These are phyloP conservation scores for Dothideomycetes sp. DNA, from an alignment of 2,329 filamentous ascomycete genomes.

Conservation along the genomic window DNA sequence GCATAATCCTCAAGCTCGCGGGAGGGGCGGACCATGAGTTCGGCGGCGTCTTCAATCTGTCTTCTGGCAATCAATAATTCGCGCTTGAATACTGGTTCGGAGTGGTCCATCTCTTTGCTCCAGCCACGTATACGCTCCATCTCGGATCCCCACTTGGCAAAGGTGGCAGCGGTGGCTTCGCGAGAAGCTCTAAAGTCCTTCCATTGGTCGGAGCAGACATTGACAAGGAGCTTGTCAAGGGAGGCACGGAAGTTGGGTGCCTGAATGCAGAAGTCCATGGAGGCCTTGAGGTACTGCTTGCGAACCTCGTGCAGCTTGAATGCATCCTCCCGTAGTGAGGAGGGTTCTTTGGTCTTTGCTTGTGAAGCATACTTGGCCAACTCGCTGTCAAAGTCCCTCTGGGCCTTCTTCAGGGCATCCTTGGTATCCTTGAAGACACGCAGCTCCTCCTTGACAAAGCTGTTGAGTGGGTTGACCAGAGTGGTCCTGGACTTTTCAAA, in stretches of 20 bases:
- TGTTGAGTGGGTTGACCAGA: conserved; percentile 70
- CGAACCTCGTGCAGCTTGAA: conserved; percentile 90
- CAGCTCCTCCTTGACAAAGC: conserved; percentile 69
- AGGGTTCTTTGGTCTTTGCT: conserved; percentile 88
- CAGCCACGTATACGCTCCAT: conserved; percentile 89
- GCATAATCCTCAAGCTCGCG: conserved; percentile 90
- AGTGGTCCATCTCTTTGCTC: conserved; percentile 86
- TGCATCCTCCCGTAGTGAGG: conserved; percentile 81
- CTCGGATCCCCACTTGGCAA: conserved; percentile 61
- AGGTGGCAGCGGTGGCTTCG: conserved; percentile 50
- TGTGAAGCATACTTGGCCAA: conserved; percentile 74
- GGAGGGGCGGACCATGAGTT: conserved; percentile 64
- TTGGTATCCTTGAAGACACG: conserved; percentile 78
- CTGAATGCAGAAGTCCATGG: conserved; percentile 84
- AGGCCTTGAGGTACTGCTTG: conserved; percentile 80
- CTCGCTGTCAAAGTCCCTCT: conserved; percentile 74
- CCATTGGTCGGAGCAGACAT: conserved; percentile 78
- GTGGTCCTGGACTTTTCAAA: conserved; percentile 68
- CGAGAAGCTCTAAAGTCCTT: conserved; percentile 67
- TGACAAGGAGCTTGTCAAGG: conserved; percentile 77
- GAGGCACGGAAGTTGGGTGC: conserved; percentile 75
- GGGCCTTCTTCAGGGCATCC: conserved; percentile 62
- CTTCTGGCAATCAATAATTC: conserved; percentile 71
- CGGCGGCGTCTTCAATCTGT: conserved; percentile 69
- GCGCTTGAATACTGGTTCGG: conserved; percentile 71